A percentile compares a stretch with the other conserved stretches of the same genome.
These are phyloP conservation scores for Boletellus ananiceps DNA, from an alignment of 768 basidiomycete species.

Conservation along the genomic window DNA sequence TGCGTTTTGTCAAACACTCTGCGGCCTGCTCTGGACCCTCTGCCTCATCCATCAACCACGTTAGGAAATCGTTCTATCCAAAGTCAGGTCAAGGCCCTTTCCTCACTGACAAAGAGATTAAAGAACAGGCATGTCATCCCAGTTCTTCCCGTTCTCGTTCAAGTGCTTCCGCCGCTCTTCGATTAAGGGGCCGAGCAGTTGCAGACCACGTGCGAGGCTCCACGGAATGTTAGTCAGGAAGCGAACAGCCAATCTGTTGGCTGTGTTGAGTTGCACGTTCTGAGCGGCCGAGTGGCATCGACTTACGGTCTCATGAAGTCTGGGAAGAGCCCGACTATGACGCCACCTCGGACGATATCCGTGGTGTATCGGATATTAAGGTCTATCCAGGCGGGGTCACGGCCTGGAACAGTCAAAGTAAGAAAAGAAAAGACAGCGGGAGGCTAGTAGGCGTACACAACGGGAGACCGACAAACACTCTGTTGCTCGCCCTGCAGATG, in stretches of 20 bases:
- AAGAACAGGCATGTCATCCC: conserved; percentile 5
- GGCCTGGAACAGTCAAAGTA: neutral
- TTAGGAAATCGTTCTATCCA: conserved; percentile 30
- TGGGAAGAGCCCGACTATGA: neutral
- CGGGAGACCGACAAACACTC: conserved; percentile 46
- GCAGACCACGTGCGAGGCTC: conserved; percentile 6
- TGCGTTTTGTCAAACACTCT: conserved; percentile 11
- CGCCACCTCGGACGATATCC: neutral
- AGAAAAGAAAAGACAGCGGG: neutral
- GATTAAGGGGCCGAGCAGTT: conserved; percentile 26
- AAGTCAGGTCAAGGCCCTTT: neutral
- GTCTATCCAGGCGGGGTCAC: neutral
- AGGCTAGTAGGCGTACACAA: conserved; percentile 30
- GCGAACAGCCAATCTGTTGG: neutral
- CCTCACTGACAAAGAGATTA: neutral
- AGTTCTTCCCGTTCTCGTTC: neutral
- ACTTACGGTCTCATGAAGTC: neutral
- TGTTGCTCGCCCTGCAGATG: conserved; percentile 39
- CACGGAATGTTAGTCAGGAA: neutral
- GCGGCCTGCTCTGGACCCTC: conserved; percentile 5
- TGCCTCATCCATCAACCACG: conserved; percentile 31
- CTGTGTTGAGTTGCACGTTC: too few species aligned
- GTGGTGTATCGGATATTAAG: neutral
- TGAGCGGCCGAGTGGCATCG: too few species aligned
- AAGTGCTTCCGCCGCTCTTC: conserved; percentile 1